These are phyloP conservation scores for Capsella bursapastoris DNA, from an alignment of 345 rosid genomes.

Conservation along the genomic window DNA sequence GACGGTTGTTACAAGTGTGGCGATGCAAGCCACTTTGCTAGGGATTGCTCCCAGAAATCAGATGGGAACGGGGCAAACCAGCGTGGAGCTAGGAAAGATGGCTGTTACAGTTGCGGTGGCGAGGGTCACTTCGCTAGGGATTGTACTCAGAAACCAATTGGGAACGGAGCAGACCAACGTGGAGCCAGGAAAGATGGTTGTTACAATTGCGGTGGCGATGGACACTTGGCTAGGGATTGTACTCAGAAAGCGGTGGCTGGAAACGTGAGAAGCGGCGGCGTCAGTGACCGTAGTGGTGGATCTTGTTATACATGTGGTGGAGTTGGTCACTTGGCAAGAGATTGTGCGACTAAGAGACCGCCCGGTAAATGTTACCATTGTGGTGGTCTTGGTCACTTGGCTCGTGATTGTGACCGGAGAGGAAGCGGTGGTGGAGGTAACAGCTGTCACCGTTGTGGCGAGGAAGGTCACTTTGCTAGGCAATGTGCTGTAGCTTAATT, in stretches of 20 bases:
- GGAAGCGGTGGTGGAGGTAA: slow-evolving; percentile 22
- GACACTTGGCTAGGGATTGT: slow-evolving; percentile 52
- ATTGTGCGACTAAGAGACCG: slow-evolving; percentile 49
- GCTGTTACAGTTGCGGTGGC: slow-evolving; percentile 52
- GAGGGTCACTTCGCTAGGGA: slow-evolving; percentile 57
- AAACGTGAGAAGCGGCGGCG: slow-evolving; percentile 32
- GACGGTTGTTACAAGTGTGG: slow-evolving; percentile 46
- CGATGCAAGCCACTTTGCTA: slow-evolving; percentile 42
- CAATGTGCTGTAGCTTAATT: slow-evolving; percentile 47
- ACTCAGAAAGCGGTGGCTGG: neutral
- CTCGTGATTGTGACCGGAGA: slow-evolving; percentile 45
- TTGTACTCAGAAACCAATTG: slow-evolving; percentile 36
- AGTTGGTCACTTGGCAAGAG: slow-evolving; percentile 70
- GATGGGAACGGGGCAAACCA: too few relatives aligned
- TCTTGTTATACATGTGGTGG: slow-evolving; percentile 66
- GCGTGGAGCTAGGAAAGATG: slow-evolving; percentile 29
- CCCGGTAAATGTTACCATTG: slow-evolving; percentile 46
- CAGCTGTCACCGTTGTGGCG: slow-evolving; percentile 40
- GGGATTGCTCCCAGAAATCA: slow-evolving; percentile 37
- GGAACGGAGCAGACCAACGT: slow-evolving; percentile 19
- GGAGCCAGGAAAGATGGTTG: slow-evolving; percentile 21
- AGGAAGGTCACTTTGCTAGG: slow-evolving; percentile 52
- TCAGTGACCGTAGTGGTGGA: slow-evolving; percentile 36
- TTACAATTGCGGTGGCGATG: slow-evolving; percentile 40
- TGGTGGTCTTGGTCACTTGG: slow-evolving; percentile 51